These are phyloP conservation scores for Trichoderma endophyticum DNA, from an alignment of 2,329 filamentous ascomycete genomes.

Conservation along the genomic window DNA sequence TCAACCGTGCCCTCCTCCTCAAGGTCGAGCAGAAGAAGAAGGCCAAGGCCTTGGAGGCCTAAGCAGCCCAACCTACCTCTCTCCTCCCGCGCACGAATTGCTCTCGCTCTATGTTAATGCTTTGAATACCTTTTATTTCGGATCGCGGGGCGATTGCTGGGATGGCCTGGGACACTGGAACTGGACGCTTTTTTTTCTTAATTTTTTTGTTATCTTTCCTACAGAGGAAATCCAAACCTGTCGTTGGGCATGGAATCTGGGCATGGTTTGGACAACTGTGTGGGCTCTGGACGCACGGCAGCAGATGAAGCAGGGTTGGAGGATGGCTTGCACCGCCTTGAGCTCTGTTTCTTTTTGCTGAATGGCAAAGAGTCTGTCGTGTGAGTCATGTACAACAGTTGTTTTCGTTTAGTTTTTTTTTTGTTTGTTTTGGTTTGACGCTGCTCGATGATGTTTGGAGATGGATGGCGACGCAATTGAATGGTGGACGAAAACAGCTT, in stretches of 20 bases:
- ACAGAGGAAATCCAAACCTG: slow-evolving; percentile 10
- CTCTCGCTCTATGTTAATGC: slow-evolving; percentile 13
- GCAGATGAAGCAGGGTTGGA: not conserved
- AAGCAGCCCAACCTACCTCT: slow-evolving; percentile 17
- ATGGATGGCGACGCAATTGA: slow-evolving; percentile 7
- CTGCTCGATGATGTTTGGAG: slow-evolving; percentile 10
- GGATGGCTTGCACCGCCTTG: not conserved
- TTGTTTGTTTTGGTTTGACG: slow-evolving; percentile 9
- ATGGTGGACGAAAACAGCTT: slow-evolving; percentile 15
- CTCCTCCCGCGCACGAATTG: slow-evolving; percentile 2
- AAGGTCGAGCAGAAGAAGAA: slow-evolving; percentile 99
- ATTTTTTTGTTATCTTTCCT: not conserved
- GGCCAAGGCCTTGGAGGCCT: slow-evolving; percentile 52
- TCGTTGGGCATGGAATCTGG: slow-evolving; percentile 1
- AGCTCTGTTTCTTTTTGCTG: not conserved
- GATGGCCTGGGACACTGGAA: slow-evolving; percentile 13
- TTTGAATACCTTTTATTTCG: slow-evolving; percentile 16
- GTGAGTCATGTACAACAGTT: slow-evolving; percentile 19
- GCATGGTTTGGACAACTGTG: slow-evolving; percentile 18
- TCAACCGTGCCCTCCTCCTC: slow-evolving; percentile 92
- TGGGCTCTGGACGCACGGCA: slow-evolving; percentile 14
- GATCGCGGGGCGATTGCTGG: slow-evolving; percentile 11
- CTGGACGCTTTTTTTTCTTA: not conserved
- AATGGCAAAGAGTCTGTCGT: not conserved
- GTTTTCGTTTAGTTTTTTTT: slow-evolving; percentile 8